phyloP scores from a whole-genome alignment of 495 filamentous ascomycete species.

The Aspergillus nanangensis region DNA sequence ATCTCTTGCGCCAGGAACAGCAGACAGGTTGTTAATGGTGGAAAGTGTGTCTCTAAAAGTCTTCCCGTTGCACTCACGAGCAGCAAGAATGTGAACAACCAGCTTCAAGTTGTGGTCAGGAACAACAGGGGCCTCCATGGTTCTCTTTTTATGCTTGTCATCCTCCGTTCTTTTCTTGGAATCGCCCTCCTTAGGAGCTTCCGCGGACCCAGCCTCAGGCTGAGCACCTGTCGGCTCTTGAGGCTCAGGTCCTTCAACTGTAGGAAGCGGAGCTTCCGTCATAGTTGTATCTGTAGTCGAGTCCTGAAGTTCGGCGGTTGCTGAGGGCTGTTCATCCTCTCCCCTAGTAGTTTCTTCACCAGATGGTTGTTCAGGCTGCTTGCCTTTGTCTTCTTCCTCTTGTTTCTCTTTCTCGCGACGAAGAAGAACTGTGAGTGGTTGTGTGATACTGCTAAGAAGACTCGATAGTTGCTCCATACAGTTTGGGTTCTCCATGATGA shows the following conservation, averaged over 20 bases:
- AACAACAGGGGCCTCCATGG: conserved; percentile 77
- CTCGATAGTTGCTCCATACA: conserved; percentile 93
- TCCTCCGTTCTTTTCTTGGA: conserved; percentile 44
- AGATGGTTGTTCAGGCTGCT: conserved; percentile 34
- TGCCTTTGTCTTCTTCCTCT: conserved; percentile 55
- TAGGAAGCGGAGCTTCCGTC: conserved; percentile 36
- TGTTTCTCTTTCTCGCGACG: conserved; percentile 76
- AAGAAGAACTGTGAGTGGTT: conserved; percentile 75
- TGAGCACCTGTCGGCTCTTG: conserved; percentile 16
- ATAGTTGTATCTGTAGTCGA: conserved; percentile 35
- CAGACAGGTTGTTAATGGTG: conserved; percentile 95
- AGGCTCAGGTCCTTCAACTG: conserved; percentile 25
- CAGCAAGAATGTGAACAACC: conserved; percentile 92
- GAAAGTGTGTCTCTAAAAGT: conserved; percentile 96
- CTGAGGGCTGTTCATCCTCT: conserved; percentile 16
- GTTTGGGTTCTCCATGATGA: conserved; percentile 90
- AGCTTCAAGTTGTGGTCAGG: conserved; percentile 86
- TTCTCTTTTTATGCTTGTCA: conserved; percentile 66
- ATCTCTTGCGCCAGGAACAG: conserved; percentile 83
- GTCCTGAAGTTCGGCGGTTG: conserved; percentile 14
- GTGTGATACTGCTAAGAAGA: conserved; percentile 81
- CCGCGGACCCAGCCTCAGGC: conserved; percentile 18
- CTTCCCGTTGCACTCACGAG: conserved; percentile 92
- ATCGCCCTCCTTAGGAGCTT: conserved; percentile 27
- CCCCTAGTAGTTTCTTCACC: conserved; percentile 20